Base-by-base conservation (phyloP, 768 basidiomycete species). In the Leccinum subgranulosum region DNA sequence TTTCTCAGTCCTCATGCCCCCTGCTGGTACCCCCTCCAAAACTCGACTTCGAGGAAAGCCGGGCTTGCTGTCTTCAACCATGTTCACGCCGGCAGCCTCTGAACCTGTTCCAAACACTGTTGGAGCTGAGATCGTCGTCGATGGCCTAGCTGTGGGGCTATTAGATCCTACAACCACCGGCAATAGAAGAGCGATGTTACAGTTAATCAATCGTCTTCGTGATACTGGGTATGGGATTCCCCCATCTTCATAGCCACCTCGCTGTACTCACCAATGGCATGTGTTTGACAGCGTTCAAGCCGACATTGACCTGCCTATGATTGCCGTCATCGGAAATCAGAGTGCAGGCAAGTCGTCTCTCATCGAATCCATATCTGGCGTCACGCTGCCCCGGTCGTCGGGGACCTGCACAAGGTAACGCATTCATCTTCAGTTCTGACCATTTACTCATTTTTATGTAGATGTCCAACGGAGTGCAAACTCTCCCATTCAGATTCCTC, bases 291-390 rank as follows among this genome's bases (percentile, higher is more conserved):
- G 88, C 0, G 85, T 86, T 0, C 82, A 89, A 59, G 74, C 80
- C 17, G 86, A 90, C 53, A 82, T 92, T 10, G 86, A 89, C 62
- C 73, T 91, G 0, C 89, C 90, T 0, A 81, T 84, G 60, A 88
- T 91, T 31, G 85, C 83, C 0, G 89, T 90, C 47, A 80, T 89
- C n/a, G 88, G 89, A 1, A 80, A 77, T 1, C 89, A 91, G 60
- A 87, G 84, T 48, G 86, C 86, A 0, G 89, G 89, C 0, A 90
- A 90, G 63, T 88, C 87, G 0, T 90, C 88, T 0, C 76, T 90
- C 4, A 90, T 91, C 14, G 88, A 91, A 62, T 81, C 86, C 0
- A 89, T 91, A 47, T 88, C 87, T 0, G 86, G 88, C 0, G 81
- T 90, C 15, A 86, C 81, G 0, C 73, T 90, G 0, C 88, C 88